Conservation (phyloP, 1,284 basidiomycete genomes). For the Flammula alnicola region DNA sequence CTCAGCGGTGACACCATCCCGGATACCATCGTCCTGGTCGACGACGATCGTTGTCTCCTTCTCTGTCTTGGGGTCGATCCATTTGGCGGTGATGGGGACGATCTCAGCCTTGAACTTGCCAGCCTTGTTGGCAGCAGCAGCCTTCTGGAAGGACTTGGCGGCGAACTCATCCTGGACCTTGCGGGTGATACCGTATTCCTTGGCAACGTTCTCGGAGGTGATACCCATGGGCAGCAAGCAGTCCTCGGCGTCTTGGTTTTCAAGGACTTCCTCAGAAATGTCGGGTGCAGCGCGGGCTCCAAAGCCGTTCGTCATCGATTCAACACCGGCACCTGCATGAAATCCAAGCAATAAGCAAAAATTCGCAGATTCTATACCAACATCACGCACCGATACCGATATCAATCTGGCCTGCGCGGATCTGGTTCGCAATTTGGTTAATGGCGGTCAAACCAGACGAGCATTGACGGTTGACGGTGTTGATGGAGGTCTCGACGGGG, state of each 20-base stretch:
- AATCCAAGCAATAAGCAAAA: not conserved
- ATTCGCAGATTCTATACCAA: constrained; percentile 1
- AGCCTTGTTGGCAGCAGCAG: constrained; percentile 85
- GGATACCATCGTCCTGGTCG: constrained; percentile 90
- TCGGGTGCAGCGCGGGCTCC: constrained; percentile 73
- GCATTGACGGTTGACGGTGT: constrained; percentile 95
- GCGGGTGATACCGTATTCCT: constrained; percentile 77
- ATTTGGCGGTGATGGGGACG: constrained; percentile 80
- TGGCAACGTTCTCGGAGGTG: constrained; percentile 95
- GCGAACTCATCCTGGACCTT: constrained; percentile 85
- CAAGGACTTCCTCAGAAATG: constrained; percentile 82
- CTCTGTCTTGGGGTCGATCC: constrained; percentile 85
- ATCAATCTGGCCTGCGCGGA: constrained; percentile 84
- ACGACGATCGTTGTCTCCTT: constrained; percentile 82
- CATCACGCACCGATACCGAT: constrained; percentile 82
- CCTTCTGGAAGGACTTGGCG: constrained; percentile 86
- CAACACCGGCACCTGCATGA: constrained; percentile 84
- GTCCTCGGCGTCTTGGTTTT: constrained; percentile 84
- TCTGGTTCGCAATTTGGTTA: constrained; percentile 91
- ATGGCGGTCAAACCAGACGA: constrained; percentile 91
- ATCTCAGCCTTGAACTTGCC: constrained; percentile 96
- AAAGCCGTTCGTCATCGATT: constrained; percentile 92
- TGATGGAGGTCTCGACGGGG: constrained; percentile 79
- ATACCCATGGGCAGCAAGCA: constrained; percentile 97
- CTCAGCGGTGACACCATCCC: constrained; percentile 90